Percentiles rank a stretch among this genome's conserved stretches.
Conservation (phyloP, 805 yeast species). For the Brettanomyces nanus region DNA sequence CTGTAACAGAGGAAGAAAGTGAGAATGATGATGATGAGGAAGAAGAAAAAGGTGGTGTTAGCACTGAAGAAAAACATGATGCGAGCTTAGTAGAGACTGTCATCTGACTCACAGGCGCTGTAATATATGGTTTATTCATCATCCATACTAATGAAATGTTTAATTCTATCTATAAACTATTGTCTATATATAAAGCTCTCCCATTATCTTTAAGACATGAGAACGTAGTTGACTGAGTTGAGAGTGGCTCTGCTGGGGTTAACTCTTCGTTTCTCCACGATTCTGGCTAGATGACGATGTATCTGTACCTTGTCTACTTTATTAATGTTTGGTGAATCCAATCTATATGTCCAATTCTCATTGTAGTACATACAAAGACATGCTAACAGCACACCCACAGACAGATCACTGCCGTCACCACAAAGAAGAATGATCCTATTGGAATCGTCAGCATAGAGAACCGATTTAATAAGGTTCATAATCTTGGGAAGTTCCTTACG, state of each 20-base stretch:
- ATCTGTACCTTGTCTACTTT: constrained; percentile 13
- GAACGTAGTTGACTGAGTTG: constrained; percentile 55
- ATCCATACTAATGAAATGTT: constrained; percentile 1
- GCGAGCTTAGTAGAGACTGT: too few species aligned
- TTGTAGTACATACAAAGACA: constrained; percentile 40
- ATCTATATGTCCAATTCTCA: constrained; percentile 30
- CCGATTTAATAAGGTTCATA: constrained; percentile 19
- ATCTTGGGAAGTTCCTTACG: constrained; percentile 40
- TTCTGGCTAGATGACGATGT: constrained; percentile 43
- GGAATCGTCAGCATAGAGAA: constrained; percentile 1
- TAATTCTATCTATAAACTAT: background rate
- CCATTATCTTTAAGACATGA: constrained; percentile 32
- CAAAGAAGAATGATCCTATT: constrained; percentile 41
- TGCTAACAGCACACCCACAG: constrained; percentile 51
- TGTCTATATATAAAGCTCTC: background rate
- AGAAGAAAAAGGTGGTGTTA: background rate
- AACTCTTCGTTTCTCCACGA: constrained; percentile 40
- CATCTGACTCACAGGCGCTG: too few species aligned
- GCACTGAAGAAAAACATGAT: background rate
- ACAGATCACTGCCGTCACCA: constrained; percentile 57
- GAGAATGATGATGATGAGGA: background rate
- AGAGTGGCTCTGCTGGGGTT: constrained; percentile 76
- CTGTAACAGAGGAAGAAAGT: background rate
- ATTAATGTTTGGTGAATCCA: too few species aligned
- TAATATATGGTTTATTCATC: background rate